These are phyloP conservation scores for Periconia sp. DNA, from an alignment of 2,329 filamentous ascomycete species.

Conservation along the genomic window DNA sequence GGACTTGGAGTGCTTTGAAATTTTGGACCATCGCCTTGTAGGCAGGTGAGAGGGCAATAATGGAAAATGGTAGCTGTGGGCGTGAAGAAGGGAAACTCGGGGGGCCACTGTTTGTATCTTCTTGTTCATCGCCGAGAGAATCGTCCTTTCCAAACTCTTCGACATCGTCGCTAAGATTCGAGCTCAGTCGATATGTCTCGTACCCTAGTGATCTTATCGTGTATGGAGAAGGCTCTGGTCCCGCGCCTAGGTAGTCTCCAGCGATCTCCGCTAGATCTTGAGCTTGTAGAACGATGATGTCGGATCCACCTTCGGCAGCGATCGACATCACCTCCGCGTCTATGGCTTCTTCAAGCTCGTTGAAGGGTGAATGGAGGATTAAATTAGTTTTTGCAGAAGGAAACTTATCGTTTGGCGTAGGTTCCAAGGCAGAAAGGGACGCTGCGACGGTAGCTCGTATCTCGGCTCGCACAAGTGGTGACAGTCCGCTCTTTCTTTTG, in stretches of 20 bases:
- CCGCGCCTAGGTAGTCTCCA: slow-evolving; percentile 72
- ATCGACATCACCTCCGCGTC: slow-evolving; percentile 68
- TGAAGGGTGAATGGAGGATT: slow-evolving; percentile 64
- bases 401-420: slow-evolving; percentile 51
- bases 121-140: slow-evolving; percentile 46
- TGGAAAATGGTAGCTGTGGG: slow-evolving; percentile 17
- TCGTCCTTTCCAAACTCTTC: slow-evolving; percentile 35
- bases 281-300: slow-evolving; percentile 72
- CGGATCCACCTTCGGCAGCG: slow-evolving; percentile 66
- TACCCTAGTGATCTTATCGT: slow-evolving; percentile 59
- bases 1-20: slow-evolving; percentile 16
- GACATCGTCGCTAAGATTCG: slow-evolving; percentile 29
- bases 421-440: slow-evolving; percentile 48
- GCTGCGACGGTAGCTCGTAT: slow-evolving; percentile 59
- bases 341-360: slow-evolving; percentile 61
- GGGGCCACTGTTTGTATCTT: too few species aligned
- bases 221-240: slow-evolving; percentile 55
- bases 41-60: slow-evolving; percentile 20
- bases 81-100: slow-evolving; percentile 19
- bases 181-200: slow-evolving; percentile 57
- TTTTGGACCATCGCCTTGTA: slow-evolving; percentile 26
- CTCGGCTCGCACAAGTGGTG: slow-evolving; percentile 46
- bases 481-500: slow-evolving; percentile 9
- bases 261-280: slow-evolving; percentile 73
- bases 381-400: slow-evolving; percentile 61